These are phyloP conservation scores for Auricularia cornea DNA, from an alignment of 768 basidiomycete genomes.

Conservation along the genomic window DNA sequence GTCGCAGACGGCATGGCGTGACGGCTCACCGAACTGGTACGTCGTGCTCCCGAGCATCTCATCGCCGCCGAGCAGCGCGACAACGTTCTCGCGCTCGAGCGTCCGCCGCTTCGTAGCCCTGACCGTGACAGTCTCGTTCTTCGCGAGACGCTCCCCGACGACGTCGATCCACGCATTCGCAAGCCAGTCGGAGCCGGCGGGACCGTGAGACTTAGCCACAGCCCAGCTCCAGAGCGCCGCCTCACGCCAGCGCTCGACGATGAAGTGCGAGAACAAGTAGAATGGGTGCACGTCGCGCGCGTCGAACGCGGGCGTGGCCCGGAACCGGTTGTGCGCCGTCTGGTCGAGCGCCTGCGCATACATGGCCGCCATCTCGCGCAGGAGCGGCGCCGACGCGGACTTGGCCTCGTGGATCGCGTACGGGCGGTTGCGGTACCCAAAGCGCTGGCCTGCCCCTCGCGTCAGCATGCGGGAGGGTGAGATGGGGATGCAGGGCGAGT, in stretches of 20 bases:
- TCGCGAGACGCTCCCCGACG: constrained; percentile 15
- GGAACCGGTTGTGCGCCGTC: constrained; percentile 26
- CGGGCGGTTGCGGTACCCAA: constrained; percentile 29
- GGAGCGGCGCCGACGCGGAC: constrained; percentile 23
- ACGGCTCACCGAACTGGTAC: constrained; percentile 7
- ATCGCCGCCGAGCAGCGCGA: constrained; percentile 1
- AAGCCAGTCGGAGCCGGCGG: constrained; percentile 12
- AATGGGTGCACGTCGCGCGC: constrained; percentile 25
- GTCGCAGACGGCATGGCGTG: not conserved
- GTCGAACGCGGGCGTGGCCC: constrained; percentile 19
- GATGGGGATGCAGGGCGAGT: not conserved
- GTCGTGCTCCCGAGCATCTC: not conserved
- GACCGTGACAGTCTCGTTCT: not conserved
- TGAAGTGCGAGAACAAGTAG: constrained; percentile 24
- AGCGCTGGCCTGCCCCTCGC: constrained; percentile 17
- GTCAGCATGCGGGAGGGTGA: constrained; percentile 1
- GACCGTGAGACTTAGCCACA: constrained; percentile 23
- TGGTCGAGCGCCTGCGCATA: constrained; percentile 23
- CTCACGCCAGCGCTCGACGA: constrained; percentile 30
- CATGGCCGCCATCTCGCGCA: constrained; percentile 26
- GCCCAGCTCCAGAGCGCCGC: constrained; percentile 32
- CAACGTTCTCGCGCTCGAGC: constrained; percentile 3
- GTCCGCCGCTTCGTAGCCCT: not conserved
- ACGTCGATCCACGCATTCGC: constrained; percentile 24
- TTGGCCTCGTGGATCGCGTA: constrained; percentile 36